Evolutionary conservation across 257 asterid genomes (phyloP), one percentile per base, ranked within the genome.

Genomic region (Linderniella brevidens): DNA sequence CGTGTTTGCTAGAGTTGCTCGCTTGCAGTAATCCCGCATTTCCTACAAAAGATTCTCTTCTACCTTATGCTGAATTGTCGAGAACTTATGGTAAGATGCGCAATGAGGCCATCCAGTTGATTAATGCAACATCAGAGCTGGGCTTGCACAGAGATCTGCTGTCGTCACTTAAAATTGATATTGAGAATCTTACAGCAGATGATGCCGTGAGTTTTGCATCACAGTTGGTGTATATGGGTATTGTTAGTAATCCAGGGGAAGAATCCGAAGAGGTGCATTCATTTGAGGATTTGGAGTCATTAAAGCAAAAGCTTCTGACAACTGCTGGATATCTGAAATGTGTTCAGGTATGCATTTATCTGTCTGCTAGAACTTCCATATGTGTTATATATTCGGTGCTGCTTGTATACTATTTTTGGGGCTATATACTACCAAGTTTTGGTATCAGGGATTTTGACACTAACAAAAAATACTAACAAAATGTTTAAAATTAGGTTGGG

Each of bases 261-360:
- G 93, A 75, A 47, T 75, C 84, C 50, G 67, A 62, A 14, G 92
- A 67, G 49, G 69, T 64, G 57, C 73, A 59, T 62, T 25, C 69
- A 40, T 62, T 58, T 40, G 94, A 90, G 53, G 99, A 90, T 55
- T 66, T 90, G 56, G 99, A 85, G 67, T 79, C 99, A 17, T 57
- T 69, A 48, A 90, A 77, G 68, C 99, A 90, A 64, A 85, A 82
- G 58, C 92, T 90, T 73, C 49, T 81, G 65, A 63, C 92, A 1
- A 90, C 99, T 53, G 78, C 94, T 56, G 92, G 96, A 52, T 90
- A 90, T 73, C 79, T 90, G 71, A 90, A 79, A 72, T 90, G 96
- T 55, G 82, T 90, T 54, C 96, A 90, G 99, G 99, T 85, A 54
- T 37, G 13, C 49, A 59, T 56, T 57, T n/a, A n/a, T 35, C 61